These are phyloP conservation scores for Chalciporus piperatus DNA, from an alignment of 768 basidiomycete species.

Conservation along the genomic window DNA sequence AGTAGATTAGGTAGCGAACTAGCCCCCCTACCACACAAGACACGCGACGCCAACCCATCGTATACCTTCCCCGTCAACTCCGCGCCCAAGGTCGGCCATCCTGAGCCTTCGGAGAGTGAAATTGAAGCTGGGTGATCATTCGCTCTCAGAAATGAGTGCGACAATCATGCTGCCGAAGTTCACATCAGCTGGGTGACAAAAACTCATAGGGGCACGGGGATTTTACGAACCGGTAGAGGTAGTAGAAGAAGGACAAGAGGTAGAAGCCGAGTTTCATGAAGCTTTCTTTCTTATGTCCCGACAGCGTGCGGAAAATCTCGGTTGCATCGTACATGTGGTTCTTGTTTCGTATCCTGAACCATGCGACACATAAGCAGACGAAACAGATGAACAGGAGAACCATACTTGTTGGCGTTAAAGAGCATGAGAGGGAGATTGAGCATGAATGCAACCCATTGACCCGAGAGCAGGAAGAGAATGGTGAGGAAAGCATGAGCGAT, in stretches of 20 bases:
- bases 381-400: slow-evolving; percentile 7
- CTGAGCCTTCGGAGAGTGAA: not conserved
- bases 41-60: slow-evolving; percentile 1
- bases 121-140: slow-evolving; percentile 32
- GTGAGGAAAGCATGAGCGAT: slow-evolving; percentile 91
- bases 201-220: not conserved
- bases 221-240: slow-evolving; percentile 74
- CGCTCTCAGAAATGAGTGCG: slow-evolving; percentile 78
- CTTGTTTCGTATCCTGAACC: slow-evolving; percentile 80
- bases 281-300: slow-evolving; percentile 93
- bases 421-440: slow-evolving; percentile 86
- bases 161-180: slow-evolving; percentile 68
- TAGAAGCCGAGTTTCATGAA: slow-evolving; percentile 95
- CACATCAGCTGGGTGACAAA: not conserved
- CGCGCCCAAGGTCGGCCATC: not conserved
- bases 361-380: not conserved
- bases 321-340: slow-evolving; percentile 99
- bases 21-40: slow-evolving; percentile 3
- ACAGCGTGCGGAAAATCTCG: slow-evolving; percentile 95
- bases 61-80: not conserved
- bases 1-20: slow-evolving; percentile 18
- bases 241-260: slow-evolving; percentile 88
- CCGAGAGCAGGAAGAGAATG: slow-evolving; percentile 85
- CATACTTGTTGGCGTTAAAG: slow-evolving; percentile 94
- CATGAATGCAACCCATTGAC: slow-evolving; percentile 93